Evolutionary conservation across 108 stramenopile species (phyloP), one percentile per base, ranked within the genome.

Genomic region (Nitzschia inconspicua): DNA sequence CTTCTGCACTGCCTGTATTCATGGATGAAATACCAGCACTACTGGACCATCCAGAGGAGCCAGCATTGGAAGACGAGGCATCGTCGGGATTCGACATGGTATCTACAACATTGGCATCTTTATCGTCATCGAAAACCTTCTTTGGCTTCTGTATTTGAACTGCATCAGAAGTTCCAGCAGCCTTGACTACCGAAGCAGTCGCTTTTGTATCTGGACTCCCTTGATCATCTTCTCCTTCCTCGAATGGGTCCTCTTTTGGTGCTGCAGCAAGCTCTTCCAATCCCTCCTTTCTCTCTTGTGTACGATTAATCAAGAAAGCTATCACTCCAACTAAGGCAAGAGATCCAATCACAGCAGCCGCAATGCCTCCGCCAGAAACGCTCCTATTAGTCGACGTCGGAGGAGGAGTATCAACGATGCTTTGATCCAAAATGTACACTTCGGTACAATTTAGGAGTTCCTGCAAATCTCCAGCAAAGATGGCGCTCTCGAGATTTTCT

Each of bases 1-100:
- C 80, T 41, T 83, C 82, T n/a, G 60, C 60, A 30, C 66, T 69
- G n/a, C 76, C 73, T 3, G 83, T 80, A 48, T 85, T 78, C 63
- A 78, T 66, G 24, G 66, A 76, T 6, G 83, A 72, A 23, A 72
- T 47, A 9, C 77, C 84, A 19, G 66, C 84, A 47, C 66, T 75
- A 18, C 62, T 65, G 10, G 82, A 74, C 76, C 78, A 83, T 6
- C 80, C 88, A 19, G 75, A 74, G 29, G 67, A 59, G 28, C 75
- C 80, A 16, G 77, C 73, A 36, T 72, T 72, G 27, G 70, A 72
- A 4, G 62, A 63, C 1, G 70, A 63, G 26, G 43, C 68, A 16
- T 46, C 34, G 9, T 75, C 52, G 28, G 42, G 34, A 46, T 30
- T 66, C 42, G 68, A 56, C 63, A 20, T 22, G 10, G 24, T 2